These are phyloP conservation scores for Starmerella tilneyi DNA, from an alignment of 805 yeast genomes.

Conservation along the genomic window DNA sequence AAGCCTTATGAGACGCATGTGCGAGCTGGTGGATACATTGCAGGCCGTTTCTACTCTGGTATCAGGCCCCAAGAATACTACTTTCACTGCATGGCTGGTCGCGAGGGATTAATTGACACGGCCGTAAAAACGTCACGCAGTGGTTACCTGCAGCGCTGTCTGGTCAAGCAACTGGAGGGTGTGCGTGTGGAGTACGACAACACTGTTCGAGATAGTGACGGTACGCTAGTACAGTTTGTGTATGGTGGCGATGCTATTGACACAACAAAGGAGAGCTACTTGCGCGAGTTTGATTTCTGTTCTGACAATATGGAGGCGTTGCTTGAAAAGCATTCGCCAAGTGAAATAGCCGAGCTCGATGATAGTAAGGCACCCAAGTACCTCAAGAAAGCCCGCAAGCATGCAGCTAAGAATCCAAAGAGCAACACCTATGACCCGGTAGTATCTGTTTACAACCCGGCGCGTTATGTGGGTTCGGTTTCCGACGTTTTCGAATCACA, in stretches of 20 bases:
- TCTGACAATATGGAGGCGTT: conserved; percentile 80
- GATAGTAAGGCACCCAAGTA: conserved; percentile 72
- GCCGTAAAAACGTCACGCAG: conserved; percentile 98
- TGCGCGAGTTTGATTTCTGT: conserved; percentile 89
- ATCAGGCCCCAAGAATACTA: conserved; percentile 96
- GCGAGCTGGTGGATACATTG: conserved; percentile 96
- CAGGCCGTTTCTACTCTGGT: conserved; percentile 95
- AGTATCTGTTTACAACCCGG: conserved; percentile 73
- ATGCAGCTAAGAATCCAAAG: conserved; percentile 44
- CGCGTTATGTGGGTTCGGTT: conserved; percentile 83
- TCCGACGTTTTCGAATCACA: conserved; percentile 79
- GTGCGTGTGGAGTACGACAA: conserved; percentile 89
- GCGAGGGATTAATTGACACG: conserved; percentile 98
- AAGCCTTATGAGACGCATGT: conserved; percentile 95
- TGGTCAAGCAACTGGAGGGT: conserved; percentile 96
- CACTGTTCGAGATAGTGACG: conserved; percentile 91
- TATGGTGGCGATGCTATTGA: conserved; percentile 98
- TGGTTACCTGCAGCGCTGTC: conserved; percentile 96
- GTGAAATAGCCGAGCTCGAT: conserved; percentile 52
- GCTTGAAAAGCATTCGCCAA: conserved; percentile 75
- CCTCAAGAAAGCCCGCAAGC: conserved; percentile 71
- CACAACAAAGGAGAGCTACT: conserved; percentile 86
- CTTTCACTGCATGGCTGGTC: conserved; percentile 99
- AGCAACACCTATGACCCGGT: conserved; percentile 73
- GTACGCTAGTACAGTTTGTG: conserved; percentile 82